phyloP scores from a whole-genome alignment of 2,329 filamentous ascomycete genomes.

The Cordyceps pruinosa region DNA sequence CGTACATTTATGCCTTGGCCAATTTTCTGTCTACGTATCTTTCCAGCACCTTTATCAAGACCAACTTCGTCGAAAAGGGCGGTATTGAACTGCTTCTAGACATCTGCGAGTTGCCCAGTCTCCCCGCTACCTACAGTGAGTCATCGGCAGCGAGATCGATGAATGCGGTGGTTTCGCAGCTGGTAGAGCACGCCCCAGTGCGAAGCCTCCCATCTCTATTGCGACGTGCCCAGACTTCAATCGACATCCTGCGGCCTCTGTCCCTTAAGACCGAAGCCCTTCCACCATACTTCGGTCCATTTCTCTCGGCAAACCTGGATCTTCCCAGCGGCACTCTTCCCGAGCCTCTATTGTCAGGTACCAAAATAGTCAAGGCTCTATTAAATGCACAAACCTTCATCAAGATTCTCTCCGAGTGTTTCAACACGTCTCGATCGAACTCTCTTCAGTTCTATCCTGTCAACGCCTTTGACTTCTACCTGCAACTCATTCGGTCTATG shows the following conservation, averaged over 20 bases:
- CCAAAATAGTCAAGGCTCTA: conserved; percentile 69
- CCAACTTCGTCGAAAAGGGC: conserved; percentile 67
- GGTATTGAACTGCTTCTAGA: conserved; percentile 81
- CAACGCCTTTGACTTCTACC: conserved; percentile 81
- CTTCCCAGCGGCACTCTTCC: conserved; percentile 29
- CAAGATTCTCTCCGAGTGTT: conserved; percentile 67
- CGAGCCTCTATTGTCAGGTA: conserved; percentile 56
- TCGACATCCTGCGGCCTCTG: conserved; percentile 63
- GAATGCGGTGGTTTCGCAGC: conserved; percentile 64
- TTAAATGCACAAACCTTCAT: conserved; percentile 70
- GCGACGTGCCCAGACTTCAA: conserved; percentile 61
- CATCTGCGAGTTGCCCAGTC: conserved; percentile 71
- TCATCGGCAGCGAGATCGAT: conserved; percentile 62
- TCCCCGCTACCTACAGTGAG: conserved; percentile 57
- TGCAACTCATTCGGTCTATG: conserved; percentile 64
- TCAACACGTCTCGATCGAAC: conserved; percentile 59
- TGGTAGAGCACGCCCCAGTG: conserved; percentile 75
- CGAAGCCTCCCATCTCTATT: conserved; percentile 77
- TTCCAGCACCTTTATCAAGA: conserved; percentile 64
- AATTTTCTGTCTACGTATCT: conserved; percentile 73
- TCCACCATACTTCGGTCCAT: conserved; percentile 64
- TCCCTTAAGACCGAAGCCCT: conserved; percentile 41
- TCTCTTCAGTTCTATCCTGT: conserved; percentile 63
- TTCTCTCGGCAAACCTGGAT: conserved; percentile 43
- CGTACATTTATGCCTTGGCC: conserved; percentile 68